These are phyloP conservation scores for Phytophthora cryptogea DNA, from an alignment of 352 stramenopile genomes.

Conservation along the genomic window DNA sequence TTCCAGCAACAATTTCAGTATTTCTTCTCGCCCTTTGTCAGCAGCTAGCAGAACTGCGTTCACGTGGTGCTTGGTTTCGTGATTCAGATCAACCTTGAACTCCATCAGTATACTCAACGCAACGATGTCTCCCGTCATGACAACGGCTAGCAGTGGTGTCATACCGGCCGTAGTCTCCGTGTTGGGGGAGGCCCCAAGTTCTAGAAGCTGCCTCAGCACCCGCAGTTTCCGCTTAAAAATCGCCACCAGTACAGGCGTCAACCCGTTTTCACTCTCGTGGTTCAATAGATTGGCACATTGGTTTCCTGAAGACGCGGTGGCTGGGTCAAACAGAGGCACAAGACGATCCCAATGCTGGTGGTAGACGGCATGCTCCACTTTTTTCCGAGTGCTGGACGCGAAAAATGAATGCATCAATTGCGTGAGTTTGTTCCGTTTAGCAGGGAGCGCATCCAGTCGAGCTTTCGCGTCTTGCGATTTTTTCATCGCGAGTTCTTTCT, in stretches of 20 bases:
- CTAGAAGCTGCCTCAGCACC: conserved; percentile 49
- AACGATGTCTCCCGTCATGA: conserved; percentile 55
- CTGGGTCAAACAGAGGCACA: conserved; percentile 42
- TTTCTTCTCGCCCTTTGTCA: conserved; percentile 48
- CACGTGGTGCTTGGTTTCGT: conserved; percentile 42
- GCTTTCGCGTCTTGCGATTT: conserved; percentile 31
- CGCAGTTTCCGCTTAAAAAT: conserved; percentile 45
- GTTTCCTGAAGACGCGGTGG: conserved; percentile 19
- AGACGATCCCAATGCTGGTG: conserved; percentile 47
- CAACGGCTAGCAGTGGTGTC: conserved; percentile 52
- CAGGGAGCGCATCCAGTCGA: conserved; percentile 50
- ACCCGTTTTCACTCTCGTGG: conserved; percentile 57
- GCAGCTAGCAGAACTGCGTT: conserved; percentile 48
- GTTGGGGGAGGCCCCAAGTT: conserved; percentile 52
- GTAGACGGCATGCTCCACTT: conserved; percentile 53
- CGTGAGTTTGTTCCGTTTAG: conserved; percentile 35
- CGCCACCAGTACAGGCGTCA: conserved; percentile 54
- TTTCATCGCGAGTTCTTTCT: conserved; percentile 37
- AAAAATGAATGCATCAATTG: conserved; percentile 42
- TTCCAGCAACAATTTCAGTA: conserved; percentile 48
- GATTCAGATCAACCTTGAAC: conserved; percentile 41
- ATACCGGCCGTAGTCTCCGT: conserved; percentile 46
- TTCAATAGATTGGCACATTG: conserved; percentile 32
- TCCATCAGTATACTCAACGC: conserved; percentile 52
- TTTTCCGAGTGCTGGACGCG: conserved; percentile 34